These are phyloP conservation scores for Leucocoprinus leucothites DNA, from an alignment of 768 basidiomycete genomes.

Conservation along the genomic window DNA sequence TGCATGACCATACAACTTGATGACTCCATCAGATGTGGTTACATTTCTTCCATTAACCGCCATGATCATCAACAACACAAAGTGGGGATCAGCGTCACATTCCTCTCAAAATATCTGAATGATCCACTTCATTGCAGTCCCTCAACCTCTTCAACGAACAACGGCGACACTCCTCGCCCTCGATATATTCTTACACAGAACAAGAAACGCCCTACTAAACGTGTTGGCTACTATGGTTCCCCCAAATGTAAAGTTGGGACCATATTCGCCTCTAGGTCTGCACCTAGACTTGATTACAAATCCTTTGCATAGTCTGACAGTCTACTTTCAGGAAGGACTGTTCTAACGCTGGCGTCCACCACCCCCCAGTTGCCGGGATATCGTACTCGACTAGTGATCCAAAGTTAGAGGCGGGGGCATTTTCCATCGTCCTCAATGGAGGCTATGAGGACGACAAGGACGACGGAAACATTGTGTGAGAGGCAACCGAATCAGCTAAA, in stretches of 20 bases:
- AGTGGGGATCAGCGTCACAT: too few relatives aligned
- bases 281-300: too few relatives aligned
- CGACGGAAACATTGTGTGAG: slow-evolving; percentile 35
- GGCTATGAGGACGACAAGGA: slow-evolving; percentile 41
- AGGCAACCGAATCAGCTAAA: background rate
- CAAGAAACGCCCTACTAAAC: background rate
- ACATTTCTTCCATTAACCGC: too few relatives aligned
- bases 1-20: too few relatives aligned
- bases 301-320: background rate
- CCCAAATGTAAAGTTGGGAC: slow-evolving; percentile 9
- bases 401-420: slow-evolving; percentile 25
- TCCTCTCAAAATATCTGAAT: too few relatives aligned
- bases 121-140: too few relatives aligned
- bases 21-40: too few relatives aligned
- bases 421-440: slow-evolving; percentile 37
- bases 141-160: background rate
- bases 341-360: slow-evolving; percentile 24
- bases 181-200: background rate
- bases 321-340: slow-evolving; percentile 23
- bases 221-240: slow-evolving; percentile 4
- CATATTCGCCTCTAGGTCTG: slow-evolving; percentile 8
- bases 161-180: background rate
- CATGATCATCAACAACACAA: too few relatives aligned
- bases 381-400: slow-evolving; percentile 17
- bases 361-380: slow-evolving; percentile 30